Conservation (phyloP, 2,329 filamentous ascomycete species). For the Ramichloridium luteum region DNA sequence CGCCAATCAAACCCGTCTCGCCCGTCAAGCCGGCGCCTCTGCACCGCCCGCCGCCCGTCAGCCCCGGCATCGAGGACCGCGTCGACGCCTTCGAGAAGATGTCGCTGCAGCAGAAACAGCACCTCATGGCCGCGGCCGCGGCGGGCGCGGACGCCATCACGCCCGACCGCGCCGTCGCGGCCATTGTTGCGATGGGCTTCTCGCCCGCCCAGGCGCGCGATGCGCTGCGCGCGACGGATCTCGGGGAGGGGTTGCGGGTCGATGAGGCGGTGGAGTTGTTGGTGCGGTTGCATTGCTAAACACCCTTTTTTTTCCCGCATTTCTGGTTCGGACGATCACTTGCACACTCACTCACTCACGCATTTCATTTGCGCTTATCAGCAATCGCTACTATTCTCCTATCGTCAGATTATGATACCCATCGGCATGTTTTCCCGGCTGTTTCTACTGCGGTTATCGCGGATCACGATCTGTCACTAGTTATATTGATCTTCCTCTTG, state of each 20-base stretch:
- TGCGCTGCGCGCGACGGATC: conserved; percentile 47
- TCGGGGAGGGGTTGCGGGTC: conserved; percentile 45
- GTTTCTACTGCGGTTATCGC: too few species aligned
- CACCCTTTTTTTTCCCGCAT: not conserved
- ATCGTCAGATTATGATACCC: too few species aligned
- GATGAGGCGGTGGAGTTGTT: conserved; percentile 46
- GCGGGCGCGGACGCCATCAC: conserved; percentile 37
- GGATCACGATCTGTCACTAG: too few species aligned
- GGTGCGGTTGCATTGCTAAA: conserved; percentile 24
- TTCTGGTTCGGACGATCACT: not conserved
- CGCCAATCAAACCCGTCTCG: conserved; percentile 5
- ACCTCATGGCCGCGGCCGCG: conserved; percentile 14
- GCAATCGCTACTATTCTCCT: too few species aligned
- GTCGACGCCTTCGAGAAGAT: conserved; percentile 12
- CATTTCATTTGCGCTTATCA: too few species aligned
- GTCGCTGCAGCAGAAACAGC: conserved; percentile 8
- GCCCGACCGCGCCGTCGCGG: conserved; percentile 43
- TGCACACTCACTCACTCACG: too few species aligned
- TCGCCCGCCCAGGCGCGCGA: conserved; percentile 41
- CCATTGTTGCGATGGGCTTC: conserved; percentile 50
- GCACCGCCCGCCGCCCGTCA: conserved; percentile 14
- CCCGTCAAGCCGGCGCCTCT: not conserved
- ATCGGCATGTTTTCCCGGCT: too few species aligned
- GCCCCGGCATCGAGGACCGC: conserved; percentile 19
- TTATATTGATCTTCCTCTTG: too few species aligned